phyloP scores from a whole-genome alignment of 129 eudicot genomes.

The Solidago caesia region DNA sequence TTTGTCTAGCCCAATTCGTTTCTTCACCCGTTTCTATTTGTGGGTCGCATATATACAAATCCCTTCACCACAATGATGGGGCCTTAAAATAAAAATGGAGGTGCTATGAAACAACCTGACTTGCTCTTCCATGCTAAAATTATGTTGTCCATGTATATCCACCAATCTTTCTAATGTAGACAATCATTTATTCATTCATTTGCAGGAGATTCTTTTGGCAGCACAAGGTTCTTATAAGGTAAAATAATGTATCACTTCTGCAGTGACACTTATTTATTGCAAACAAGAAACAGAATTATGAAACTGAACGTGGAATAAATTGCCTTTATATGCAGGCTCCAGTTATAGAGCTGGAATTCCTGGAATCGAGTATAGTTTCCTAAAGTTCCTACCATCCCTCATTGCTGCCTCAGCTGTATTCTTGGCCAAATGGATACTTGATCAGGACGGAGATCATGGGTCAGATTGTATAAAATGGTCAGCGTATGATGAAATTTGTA shows the following conservation, averaged over 20 bases:
- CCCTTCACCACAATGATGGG: background rate
- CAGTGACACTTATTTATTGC: background rate
- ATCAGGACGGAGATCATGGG: slow-evolving; percentile 86
- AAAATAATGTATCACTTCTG: slow-evolving; percentile 3
- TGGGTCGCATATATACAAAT: background rate
- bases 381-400: slow-evolving; percentile 81
- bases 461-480: slow-evolving; percentile 30
- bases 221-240: slow-evolving; percentile 77
- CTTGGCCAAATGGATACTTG: slow-evolving; percentile 93
- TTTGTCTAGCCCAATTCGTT: background rate
- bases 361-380: slow-evolving; percentile 48
- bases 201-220: slow-evolving; percentile 88
- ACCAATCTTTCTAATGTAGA: slow-evolving; percentile 11
- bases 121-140: background rate
- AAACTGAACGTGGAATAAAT: slow-evolving; percentile 18
- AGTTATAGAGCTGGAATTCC: slow-evolving; percentile 31
- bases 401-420: slow-evolving; percentile 88
- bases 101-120: background rate
- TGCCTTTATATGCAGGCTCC: slow-evolving; percentile 33
- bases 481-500: background rate
- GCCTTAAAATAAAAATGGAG: background rate
- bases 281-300: background rate
- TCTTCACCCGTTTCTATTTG: background rate
- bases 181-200: background rate
- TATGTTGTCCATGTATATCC: slow-evolving; percentile 8